Base-by-base conservation (phyloP, 192 early-diverging fungal genomes). In the Coemansia sp. region DNA sequence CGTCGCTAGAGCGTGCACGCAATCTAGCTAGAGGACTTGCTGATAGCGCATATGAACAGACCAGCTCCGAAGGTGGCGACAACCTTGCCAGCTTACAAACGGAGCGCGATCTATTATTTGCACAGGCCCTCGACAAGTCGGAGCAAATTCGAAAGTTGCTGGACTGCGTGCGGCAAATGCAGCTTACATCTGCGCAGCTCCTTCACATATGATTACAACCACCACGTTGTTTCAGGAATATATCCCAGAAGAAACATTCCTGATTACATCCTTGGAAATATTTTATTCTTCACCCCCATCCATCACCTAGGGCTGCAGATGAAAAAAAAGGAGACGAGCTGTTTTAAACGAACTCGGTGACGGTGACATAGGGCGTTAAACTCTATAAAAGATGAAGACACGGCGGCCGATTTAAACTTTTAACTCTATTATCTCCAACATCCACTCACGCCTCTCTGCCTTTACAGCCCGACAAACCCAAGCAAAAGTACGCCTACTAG, bases 171-270 rank as follows among this genome's bases (percentile, higher is more conserved):
- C 73, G 73, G 11, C 78, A 80, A 62, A 41, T 80, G 8, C 78
- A 80, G 58, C 59, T 80, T 6, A 67, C 78, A 9, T 80, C 78
- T 16, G 69, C 78, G 2, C 73, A 80, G 62, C 72, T 80, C 38
- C 35, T 80, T 18, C 73, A 80, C 55, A 71, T 74, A 22, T 80
- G 61, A 55, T 53, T 29, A 30, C 24, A 3, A 53, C 50, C 22
- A 44, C 37, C 3, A 32, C 4, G 40, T 13, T 8, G 38, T 30
- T 22, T 13, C 7, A 18, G 13, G 9, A 13, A 45, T 44, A 32
- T 59, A 37, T 35, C 34, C 34, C 34, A 18, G 9, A 12, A 34
- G 30, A 16, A 4, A 4, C 34, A 29, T 43, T 62, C 24, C 7
- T 62, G 22, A 44, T 34, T 22, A 10, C 37, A 32, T 39, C 34